Percentiles rank a stretch among this genome's conserved stretches.
Evolutionary conservation across 495 filamentous ascomycete genomes (phyloP).

Genomic region (Aspergillus indologenus): DNA sequence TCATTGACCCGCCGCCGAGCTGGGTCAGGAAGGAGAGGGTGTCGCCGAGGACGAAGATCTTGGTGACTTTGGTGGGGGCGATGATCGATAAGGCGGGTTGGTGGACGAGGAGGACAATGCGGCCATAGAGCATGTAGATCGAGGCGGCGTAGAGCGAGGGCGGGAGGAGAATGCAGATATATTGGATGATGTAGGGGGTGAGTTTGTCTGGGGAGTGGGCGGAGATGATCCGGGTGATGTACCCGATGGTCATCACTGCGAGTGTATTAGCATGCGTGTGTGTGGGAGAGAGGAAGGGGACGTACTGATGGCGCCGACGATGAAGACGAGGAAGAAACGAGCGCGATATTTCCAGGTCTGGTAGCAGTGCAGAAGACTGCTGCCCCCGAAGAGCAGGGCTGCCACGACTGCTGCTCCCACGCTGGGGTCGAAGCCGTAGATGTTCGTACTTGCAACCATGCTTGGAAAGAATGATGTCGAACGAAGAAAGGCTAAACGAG

Average conservation of each 20-base stretch:
- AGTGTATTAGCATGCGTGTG: neutral
- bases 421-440: constrained; percentile 6
- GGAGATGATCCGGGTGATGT: constrained; percentile 15
- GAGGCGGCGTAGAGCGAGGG: constrained; percentile 30
- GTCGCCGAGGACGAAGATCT: constrained; percentile 31
- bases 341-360: constrained; percentile 12
- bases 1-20: constrained; percentile 18
- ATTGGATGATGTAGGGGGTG: constrained; percentile 29
- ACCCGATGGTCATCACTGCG: constrained; percentile 22
- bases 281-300: neutral
- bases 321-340: constrained; percentile 19
- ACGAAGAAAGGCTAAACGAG: no score
- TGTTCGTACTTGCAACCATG: neutral
- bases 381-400: constrained; percentile 13
- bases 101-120: constrained; percentile 22
- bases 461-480: no score
- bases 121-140: constrained; percentile 38
- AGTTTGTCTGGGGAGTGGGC: constrained; percentile 7
- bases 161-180: constrained; percentile 25
- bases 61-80: constrained; percentile 24
- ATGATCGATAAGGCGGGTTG: constrained; percentile 26
- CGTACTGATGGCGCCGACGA: constrained; percentile 20
- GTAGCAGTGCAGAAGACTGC: constrained; percentile 14
- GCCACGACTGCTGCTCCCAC: neutral
- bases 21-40: constrained; percentile 25